Percentiles rank a stretch among this genome's conserved stretches.
Evolutionary conservation across 192 early-diverging fungal genomes (phyloP).

Genomic region (Coemansia sp.): DNA sequence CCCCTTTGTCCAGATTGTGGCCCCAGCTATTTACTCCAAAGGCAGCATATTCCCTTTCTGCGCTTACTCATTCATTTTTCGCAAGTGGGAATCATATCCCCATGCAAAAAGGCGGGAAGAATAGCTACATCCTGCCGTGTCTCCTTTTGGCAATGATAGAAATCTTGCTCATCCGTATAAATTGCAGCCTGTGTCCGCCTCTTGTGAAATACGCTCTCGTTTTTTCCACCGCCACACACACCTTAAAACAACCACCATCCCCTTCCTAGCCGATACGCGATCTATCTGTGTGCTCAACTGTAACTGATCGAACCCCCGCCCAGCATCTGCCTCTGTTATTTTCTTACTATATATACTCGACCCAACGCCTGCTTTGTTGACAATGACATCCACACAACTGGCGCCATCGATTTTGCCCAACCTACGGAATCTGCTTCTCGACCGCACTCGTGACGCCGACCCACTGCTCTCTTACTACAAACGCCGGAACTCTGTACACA

Average conservation of each 20-base stretch:
- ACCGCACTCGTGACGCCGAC: slow-evolving; percentile 2
- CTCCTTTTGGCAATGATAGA: background rate
- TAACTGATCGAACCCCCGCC: background rate
- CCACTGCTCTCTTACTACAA: slow-evolving; percentile 10
- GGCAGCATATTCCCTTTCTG: background rate
- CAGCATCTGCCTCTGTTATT: background rate
- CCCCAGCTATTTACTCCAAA: background rate
- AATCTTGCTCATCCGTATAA: background rate
- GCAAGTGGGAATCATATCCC: background rate
- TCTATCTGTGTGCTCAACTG: background rate
- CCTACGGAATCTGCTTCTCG: background rate
- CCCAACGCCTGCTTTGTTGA: background rate
- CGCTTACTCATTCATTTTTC: too few relatives aligned
- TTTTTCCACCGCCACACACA: background rate
- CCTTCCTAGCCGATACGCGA: background rate
- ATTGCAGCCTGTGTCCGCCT: background rate
- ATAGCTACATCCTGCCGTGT: background rate
- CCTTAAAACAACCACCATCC: too few relatives aligned
- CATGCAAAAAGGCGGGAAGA: background rate
- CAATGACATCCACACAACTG: slow-evolving; percentile 34
- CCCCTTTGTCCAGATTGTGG: background rate
- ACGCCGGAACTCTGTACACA: slow-evolving; percentile 37
- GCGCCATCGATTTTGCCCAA: slow-evolving; percentile 7
- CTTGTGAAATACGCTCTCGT: background rate
- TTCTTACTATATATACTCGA: background rate